A percentile compares a stretch with the other conserved stretches of the same genome.
Evolutionary conservation across 371 early-diverging fungal species (phyloP).

Genomic region (Mucor saturninus): DNA sequence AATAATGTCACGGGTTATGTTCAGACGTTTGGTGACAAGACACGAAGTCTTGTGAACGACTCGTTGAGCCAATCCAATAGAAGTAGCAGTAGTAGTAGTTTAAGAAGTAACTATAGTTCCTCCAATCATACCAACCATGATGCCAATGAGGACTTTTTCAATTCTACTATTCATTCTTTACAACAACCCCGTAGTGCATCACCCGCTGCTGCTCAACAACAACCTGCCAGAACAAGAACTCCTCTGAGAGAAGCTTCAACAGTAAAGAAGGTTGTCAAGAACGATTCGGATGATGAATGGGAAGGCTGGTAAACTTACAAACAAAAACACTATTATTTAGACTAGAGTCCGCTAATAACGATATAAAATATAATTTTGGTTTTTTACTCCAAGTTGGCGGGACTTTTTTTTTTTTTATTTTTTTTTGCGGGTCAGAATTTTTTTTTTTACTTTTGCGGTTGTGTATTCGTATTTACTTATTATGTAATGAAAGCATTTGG

Average conservation of each 20-base stretch:
- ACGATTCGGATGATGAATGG: conserved; percentile 66
- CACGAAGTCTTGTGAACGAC: conserved; percentile 33
- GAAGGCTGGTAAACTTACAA: conserved; percentile 39
- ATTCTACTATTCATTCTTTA: conserved; percentile 46
- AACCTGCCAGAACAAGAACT: conserved; percentile 33
- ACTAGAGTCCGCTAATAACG: background rate
- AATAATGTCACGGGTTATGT: conserved; percentile 74
- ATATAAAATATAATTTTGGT: background rate
- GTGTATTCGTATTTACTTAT: background rate
- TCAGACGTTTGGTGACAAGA: conserved; percentile 66
- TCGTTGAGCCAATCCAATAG: conserved; percentile 7
- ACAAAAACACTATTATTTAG: background rate
- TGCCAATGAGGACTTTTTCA: conserved; percentile 48
- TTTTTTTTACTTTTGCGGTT: background rate
- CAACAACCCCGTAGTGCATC: conserved; percentile 48
- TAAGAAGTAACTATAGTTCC: conserved; percentile 23
- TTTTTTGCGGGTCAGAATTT: background rate
- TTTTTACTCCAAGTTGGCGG: background rate
- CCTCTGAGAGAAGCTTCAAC: conserved; percentile 35
- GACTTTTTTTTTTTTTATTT: background rate
- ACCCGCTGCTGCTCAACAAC: conserved; percentile 24
- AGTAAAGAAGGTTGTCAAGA: conserved; percentile 7
- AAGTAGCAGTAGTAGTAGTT: conserved; percentile 12
- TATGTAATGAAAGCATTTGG: no score
- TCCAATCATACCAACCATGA: conserved; percentile 16